Conservation (phyloP, 352 stramenopile genomes). For the Phytophthora sansomeana region DNA sequence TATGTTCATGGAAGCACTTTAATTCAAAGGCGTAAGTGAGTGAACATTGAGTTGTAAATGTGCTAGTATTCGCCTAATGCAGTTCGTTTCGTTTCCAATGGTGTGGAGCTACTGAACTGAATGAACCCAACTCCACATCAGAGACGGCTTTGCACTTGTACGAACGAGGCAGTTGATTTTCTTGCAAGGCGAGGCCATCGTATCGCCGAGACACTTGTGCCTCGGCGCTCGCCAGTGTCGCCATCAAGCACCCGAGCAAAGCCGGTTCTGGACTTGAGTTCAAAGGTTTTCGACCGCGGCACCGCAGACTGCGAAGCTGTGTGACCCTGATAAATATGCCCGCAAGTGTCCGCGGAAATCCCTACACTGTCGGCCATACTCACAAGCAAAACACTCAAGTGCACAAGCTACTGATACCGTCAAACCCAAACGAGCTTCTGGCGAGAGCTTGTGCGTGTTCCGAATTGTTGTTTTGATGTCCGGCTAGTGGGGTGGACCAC, state of each 20-base stretch:
- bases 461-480: background rate
- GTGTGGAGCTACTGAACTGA: too few species aligned
- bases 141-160: background rate
- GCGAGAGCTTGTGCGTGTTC: background rate
- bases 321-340: conserved; percentile 1
- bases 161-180: conserved; percentile 12
- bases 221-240: conserved; percentile 7
- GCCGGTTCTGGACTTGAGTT: conserved; percentile 24
- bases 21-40: conserved; percentile 22
- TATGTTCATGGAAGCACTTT: conserved; percentile 82
- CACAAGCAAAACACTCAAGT: background rate
- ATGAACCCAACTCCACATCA: too few species aligned
- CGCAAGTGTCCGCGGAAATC: too few species aligned
- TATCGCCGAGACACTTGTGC: conserved; percentile 2
- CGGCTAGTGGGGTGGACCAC: background rate
- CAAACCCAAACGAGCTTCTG: too few species aligned
- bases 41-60: conserved; percentile 7
- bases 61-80: conserved; percentile 29
- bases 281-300: conserved; percentile 4
- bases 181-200: conserved; percentile 6
- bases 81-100: too few species aligned
- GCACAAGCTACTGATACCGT: too few species aligned
- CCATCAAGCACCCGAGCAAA: conserved; percentile 15
- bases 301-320: conserved; percentile 8
- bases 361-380: too few species aligned